Percentiles rank a stretch among this genome's conserved stretches.
phyloP scores from a whole-genome alignment of 2,329 filamentous ascomycete genomes.

The Neofusicoccum parvum region DNA sequence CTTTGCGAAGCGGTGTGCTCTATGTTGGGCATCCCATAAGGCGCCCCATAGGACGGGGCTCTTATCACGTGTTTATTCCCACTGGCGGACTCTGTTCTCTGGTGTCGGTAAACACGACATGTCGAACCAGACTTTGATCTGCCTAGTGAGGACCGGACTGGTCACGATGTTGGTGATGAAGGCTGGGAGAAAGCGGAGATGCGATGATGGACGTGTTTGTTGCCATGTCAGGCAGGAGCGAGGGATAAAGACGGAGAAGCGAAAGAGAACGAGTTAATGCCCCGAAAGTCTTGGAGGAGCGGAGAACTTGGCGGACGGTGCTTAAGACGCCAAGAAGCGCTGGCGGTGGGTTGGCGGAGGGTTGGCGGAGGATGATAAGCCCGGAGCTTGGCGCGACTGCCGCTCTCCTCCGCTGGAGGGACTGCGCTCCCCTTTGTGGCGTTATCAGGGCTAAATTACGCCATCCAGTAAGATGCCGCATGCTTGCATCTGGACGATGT shows the following conservation, averaged over 20 bases:
- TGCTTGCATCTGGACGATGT: not conserved
- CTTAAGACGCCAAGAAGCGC: constrained; percentile 4
- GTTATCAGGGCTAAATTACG: constrained; percentile 6
- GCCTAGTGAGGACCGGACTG: not conserved
- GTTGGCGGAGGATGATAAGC: constrained; percentile 16
- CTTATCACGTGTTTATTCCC: no score
- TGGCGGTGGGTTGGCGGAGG: not conserved
- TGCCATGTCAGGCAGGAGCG: constrained; percentile 8
- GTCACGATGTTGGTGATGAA: not conserved
- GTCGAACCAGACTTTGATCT: no score
- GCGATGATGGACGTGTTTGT: not conserved
- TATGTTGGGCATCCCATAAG: no score
- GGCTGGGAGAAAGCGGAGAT: not conserved
- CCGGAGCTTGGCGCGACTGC: constrained; percentile 8
- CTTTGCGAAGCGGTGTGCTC: no score
- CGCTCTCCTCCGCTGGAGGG: not conserved
- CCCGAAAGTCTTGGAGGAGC: not conserved
- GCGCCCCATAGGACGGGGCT: no score
- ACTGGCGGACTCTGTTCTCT: no score
- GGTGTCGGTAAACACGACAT: no score
- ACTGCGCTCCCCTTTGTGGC: not conserved
- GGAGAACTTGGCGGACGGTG: constrained; percentile 6
- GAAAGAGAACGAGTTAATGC: not conserved
- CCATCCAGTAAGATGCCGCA: not conserved
- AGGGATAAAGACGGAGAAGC: constrained; percentile 1